Evolutionary conservation across 176 grass and related monocot species (phyloP), one percentile per base, ranked within the genome.

Genomic region (Thinopyrum elongatum): DNA sequence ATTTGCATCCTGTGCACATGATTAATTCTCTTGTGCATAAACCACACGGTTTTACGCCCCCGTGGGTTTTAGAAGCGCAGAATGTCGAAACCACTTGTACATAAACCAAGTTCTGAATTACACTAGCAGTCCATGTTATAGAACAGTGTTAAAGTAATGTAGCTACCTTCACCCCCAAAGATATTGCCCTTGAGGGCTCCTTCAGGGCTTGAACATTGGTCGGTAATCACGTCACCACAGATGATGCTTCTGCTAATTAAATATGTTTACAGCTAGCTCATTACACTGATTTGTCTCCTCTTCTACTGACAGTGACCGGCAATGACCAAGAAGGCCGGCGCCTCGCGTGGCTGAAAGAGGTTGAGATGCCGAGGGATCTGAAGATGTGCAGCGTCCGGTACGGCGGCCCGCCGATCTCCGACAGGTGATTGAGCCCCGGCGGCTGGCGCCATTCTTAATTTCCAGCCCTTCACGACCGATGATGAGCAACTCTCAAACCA

Each of bases 311-410:
- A 75, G 72, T 4, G 8, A 39, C 16, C 16, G 10, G 23, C 44
- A 16, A 27, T 4, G 74, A 46, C 14, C 27, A 80, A 42, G 62
- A 74, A 78, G 79, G 79, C 13, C 35, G 44, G 19, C 25, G 72
- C n/a, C 42, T 44, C 2, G 79, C 93, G n/a, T 98, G 96, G 96
- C 76, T 98, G 29, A 79, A 90, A 74, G 92, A 94, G 90, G 80
- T 91, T 3, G 85, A 92, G 36, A 68, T 94, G 68, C 92, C 93
- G 0, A 31, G 59, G 29, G 78, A 92, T 55, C 64, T 94, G 78
- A 91, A 91, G 88, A 98, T 95, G 86, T 41, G 85, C 63, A 41
- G 65, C 17, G 83, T 84, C 38, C 90, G 51, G 10, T 98, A 98
- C 4, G 69, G 90, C 1, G 96, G 93, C 51, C 93, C 96, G 6